Conservation (phyloP, 202 grass and related monocot species). For the Zizania palustris region DNA sequence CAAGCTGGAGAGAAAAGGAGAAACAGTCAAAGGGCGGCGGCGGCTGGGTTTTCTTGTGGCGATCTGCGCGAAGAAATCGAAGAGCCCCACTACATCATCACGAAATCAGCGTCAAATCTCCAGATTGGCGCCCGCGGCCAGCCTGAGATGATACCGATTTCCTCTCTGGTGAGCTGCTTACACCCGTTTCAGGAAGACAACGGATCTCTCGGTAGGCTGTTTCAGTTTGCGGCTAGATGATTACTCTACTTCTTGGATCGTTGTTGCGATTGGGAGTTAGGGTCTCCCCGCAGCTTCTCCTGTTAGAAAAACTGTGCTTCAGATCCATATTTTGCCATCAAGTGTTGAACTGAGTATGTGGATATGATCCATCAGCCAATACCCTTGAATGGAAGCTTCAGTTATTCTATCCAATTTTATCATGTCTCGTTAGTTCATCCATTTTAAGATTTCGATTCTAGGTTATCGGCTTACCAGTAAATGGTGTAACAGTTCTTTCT, state of each 20-base stretch:
- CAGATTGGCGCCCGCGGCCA: not conserved
- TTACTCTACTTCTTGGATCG: not conserved
- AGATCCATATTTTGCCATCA: too few species aligned
- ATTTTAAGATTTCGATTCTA: constrained; percentile 6
- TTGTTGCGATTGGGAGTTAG: not conserved
- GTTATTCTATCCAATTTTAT: not conserved
- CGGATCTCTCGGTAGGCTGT: constrained; percentile 1
- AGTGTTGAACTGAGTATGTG: too few species aligned
- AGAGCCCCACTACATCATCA: not conserved
- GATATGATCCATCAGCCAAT: not conserved
- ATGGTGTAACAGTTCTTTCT: not conserved
- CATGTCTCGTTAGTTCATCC: not conserved
- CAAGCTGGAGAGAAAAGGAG: not conserved
- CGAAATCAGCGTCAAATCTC: not conserved
- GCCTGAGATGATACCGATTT: constrained; percentile 32
- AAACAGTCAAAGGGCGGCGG: not conserved
- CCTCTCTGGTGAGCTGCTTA: not conserved
- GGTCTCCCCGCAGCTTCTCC: too few species aligned
- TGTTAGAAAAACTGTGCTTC: too few species aligned
- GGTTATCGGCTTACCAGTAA: not conserved
- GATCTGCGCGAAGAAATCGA: not conserved
- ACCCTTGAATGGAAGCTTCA: not conserved
- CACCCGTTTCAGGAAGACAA: too few species aligned
- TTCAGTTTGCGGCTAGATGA: not conserved
- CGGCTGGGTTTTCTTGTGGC: not conserved